A percentile compares a stretch with the other conserved stretches of the same genome.
phyloP scores from a whole-genome alignment of 768 basidiomycete genomes.

The Russula virescens region DNA sequence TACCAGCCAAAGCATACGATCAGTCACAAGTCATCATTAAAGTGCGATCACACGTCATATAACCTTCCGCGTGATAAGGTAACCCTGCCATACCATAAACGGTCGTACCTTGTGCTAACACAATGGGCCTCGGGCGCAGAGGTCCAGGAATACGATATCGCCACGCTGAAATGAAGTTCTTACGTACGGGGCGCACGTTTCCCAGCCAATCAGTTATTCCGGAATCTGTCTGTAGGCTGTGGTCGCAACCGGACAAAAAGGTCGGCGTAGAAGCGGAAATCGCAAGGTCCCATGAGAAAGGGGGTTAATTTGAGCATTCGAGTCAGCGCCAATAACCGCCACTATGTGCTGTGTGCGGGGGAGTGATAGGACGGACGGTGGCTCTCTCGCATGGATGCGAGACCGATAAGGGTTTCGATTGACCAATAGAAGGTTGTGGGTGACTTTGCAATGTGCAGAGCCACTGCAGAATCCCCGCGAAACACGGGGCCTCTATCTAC shows the following conservation, averaged over 20 bases:
- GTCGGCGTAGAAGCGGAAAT: neutral
- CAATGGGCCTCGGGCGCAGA: neutral
- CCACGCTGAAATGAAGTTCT: neutral
- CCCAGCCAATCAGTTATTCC: neutral
- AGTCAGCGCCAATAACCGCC: too few species aligned
- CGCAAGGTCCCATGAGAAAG: neutral
- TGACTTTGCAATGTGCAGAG: neutral
- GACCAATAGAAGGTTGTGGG: neutral
- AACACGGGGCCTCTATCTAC: neutral
- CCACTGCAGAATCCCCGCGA: neutral
- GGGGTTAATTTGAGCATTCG: neutral
- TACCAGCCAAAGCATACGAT: neutral
- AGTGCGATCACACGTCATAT: neutral
- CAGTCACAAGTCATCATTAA: neutral
- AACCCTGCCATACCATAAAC: constrained; percentile 5
- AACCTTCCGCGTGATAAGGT: neutral
- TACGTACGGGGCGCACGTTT: neutral
- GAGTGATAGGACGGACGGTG: neutral
- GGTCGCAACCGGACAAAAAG: neutral
- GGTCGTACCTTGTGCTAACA: neutral
- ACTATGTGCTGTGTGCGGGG: too few species aligned
- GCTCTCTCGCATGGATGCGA: neutral
- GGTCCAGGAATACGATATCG: neutral
- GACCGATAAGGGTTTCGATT: neutral
- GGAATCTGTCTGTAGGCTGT: neutral